Base-by-base conservation (phyloP, 768 basidiomycete species). In the Kwoniella newhampshirensis region DNA sequence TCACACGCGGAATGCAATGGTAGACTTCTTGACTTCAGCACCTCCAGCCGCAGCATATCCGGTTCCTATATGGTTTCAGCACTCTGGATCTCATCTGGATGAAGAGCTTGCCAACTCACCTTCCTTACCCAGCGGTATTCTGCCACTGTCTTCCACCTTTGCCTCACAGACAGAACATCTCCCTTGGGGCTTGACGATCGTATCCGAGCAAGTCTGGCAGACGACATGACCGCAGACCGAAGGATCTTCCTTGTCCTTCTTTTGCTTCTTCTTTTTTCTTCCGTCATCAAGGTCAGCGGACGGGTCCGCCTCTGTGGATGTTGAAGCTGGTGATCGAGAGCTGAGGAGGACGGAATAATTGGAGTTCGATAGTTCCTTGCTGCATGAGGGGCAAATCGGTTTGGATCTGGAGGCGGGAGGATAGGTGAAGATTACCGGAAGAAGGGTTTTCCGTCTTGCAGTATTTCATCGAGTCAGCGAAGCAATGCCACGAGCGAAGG, bases 21-120 rank as follows among this genome's bases (percentile, higher is more conserved):
- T 91, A 26, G 80, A 80, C 73, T 83, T 87, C 35, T 83, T 85
- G 0, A 88, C 87, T 77, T 94, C 90, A n/a, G 91, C 90, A 63
- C 91, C 77, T 5, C 93, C 93, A n/a, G 93, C 92, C 51, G 89
- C 88, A 7, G 93, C 91, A 70, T 89, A 97, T 0, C 93, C 92
- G 9, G 93, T 97, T 23, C 90, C 89, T 91, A 18, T 36, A 41
- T 20, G 52, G 3, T 27, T 26, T 26, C 27, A 42, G 51, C 61
- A 23, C 25, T 43, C 13, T 9, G n/a, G 26, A 45, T 12, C 26
- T 2, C 43, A 25, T 15, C 25, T 15, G 5, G 26, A n/a, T 11
- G 44, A 49, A 40, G 39, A 18, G 17, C 8, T 23, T 3, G 42
- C n/a, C n/a, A n/a, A 74, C 81, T 54, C 51, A 86, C 93, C 96